Percentiles rank a stretch among this genome's conserved stretches.
Evolutionary conservation across 257 asterid species (phyloP).

Genomic region (Solanum corneliomulleri): DNA sequence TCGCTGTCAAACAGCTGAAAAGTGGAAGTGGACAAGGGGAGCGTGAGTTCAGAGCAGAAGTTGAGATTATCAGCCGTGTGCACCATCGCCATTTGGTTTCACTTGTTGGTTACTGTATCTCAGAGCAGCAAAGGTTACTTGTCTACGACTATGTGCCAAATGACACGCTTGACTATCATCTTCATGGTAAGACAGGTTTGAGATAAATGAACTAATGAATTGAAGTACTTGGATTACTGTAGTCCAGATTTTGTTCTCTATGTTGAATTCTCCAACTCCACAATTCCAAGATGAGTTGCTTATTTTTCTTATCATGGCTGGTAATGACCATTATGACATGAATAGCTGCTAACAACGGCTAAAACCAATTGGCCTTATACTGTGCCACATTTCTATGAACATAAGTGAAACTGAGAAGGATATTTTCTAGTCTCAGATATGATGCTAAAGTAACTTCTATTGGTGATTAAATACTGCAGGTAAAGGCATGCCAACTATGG

Average conservation of each 20-base stretch:
- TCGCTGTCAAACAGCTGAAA: slow-evolving; percentile 83
- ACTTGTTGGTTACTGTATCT: slow-evolving; percentile 80
- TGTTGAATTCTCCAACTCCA: not conserved
- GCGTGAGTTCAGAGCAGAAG: slow-evolving; percentile 89
- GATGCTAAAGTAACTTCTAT: not conserved
- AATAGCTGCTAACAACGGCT: not conserved
- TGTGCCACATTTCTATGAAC: not conserved
- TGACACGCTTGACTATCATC: slow-evolving; percentile 70
- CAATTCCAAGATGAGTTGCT: not conserved
- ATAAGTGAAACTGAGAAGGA: not conserved
- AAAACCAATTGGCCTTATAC: not conserved
- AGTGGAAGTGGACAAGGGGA: slow-evolving; percentile 93
- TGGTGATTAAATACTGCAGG: slow-evolving; percentile 16
- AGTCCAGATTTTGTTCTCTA: not conserved
- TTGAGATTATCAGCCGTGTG: slow-evolving; percentile 79
- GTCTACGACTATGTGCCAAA: slow-evolving; percentile 83
- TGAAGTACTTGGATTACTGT: not conserved
- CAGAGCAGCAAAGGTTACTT: slow-evolving; percentile 68
- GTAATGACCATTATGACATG: not conserved
- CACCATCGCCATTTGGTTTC: slow-evolving; percentile 90
- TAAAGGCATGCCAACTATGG: slow-evolving; percentile 39
- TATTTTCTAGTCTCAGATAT: not conserved
- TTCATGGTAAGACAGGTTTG: slow-evolving; percentile 44
- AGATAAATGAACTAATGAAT: not conserved
- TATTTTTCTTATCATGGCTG: not conserved